These are phyloP conservation scores for Eucommia ulmoides DNA, from an alignment of 257 asterid genomes.

Conservation along the genomic window DNA sequence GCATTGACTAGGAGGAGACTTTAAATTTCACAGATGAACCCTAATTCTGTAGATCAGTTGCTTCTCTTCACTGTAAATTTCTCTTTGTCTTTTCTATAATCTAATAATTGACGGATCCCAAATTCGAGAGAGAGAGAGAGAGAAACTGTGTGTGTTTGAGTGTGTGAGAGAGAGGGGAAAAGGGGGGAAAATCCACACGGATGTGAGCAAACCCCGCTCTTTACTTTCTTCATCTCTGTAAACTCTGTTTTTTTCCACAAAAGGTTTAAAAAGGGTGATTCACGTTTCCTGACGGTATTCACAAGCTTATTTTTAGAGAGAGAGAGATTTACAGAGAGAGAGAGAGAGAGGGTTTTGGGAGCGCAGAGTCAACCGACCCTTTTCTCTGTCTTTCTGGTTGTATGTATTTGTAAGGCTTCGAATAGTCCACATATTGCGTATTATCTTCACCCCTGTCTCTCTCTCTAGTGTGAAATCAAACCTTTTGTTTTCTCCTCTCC, in stretches of 20 bases:
- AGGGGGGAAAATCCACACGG: too few relatives aligned
- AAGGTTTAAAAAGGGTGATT: neutral
- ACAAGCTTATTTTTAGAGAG: neutral
- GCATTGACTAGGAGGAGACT: too few relatives aligned
- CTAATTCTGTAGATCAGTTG: too few relatives aligned
- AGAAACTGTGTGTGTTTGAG: too few relatives aligned
- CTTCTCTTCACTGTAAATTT: too few relatives aligned
- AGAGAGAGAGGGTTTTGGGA: constrained; percentile 3
- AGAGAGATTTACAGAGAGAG: constrained; percentile 1
- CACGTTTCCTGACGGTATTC: neutral
- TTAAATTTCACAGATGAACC: too few relatives aligned
- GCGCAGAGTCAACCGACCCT: constrained; percentile 31
- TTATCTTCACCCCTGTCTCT: constrained; percentile 18
- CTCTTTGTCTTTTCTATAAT: too few relatives aligned
- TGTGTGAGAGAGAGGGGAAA: too few relatives aligned
- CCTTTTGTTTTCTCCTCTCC: constrained; percentile 1
- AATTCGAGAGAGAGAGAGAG: too few relatives aligned
- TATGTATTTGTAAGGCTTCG: constrained; percentile 36
- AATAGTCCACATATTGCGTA: constrained; percentile 24
- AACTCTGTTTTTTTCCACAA: neutral
- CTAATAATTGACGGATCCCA: too few relatives aligned
- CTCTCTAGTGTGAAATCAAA: constrained; percentile 1
- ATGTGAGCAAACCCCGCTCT: too few relatives aligned
- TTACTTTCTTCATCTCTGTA: neutral
- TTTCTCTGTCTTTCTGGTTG: constrained; percentile 15